Evolutionary conservation across 495 filamentous ascomycete genomes (phyloP), one percentile per base, ranked within the genome.

Genomic region (Penicillium samsonianum): DNA sequence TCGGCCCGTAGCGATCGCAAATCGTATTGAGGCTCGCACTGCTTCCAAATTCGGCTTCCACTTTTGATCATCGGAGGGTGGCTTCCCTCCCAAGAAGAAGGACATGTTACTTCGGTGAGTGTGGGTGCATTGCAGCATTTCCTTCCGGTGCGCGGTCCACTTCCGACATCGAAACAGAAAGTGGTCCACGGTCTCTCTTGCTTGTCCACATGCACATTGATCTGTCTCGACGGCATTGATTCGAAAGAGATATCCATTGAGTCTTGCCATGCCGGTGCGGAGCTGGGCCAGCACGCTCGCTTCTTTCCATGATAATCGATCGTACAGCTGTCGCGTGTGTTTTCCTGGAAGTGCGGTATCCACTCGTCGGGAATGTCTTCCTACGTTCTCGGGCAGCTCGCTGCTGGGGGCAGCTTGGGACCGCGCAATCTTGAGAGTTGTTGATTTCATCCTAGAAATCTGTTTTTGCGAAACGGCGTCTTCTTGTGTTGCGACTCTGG

Each of bases 121-220:
- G 3, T 64, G 19, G 50, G 67, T 71, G 31, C 50, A 71, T 65
- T 68, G 60, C 16, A 73, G 61, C 55, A 77, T 63, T 61, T 66
- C 59, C 55, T 47, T 60, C 62, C 64, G 64, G 25, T 72, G 38
- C 33, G 58, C 43, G 3, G 65, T 67, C 70, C 58, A 72, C 49
- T 59, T 69, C 26, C 19, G 58, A 60, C 65, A 74, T 68, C 67
- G 59, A 45, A 74, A 67, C 22, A 72, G 67, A 46, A 76, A 73
- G 65, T 73, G 69, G 31, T 72, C 57, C n/a, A n/a, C n/a, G n/a
- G n/a, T n/a, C n/a, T n/a, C n/a, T n/a, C n/a, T n/a, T n/a, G n/a
- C n/a, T n/a, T n/a, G n/a, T n/a, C n/a, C n/a, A n/a, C n/a, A n/a
- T n/a, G n/a, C n/a, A n/a, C n/a, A n/a, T n/a, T n/a, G n/a, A n/a